Evolutionary conservation across 1,284 basidiomycete species (phyloP).

Genomic region (Lentinus polychrous): DNA sequence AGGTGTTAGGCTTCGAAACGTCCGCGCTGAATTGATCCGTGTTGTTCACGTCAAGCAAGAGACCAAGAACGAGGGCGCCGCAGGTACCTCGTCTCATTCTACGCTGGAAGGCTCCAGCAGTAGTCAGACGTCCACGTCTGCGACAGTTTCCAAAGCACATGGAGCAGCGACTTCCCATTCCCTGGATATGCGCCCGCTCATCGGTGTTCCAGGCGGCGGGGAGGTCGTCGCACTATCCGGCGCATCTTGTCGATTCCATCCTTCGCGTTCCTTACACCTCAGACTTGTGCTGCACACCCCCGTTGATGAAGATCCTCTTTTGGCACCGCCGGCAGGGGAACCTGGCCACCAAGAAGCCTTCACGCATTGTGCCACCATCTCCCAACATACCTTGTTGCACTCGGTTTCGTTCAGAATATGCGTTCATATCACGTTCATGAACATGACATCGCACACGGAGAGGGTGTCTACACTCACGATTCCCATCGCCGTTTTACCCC

Average conservation of each 20-base stretch:
- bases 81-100: conserved; percentile 11
- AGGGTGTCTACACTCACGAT: conserved; percentile 52
- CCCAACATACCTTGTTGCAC: conserved; percentile 69
- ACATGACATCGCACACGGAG: conserved; percentile 58
- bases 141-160: conserved; percentile 23
- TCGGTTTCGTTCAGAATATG: conserved; percentile 60
- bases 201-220: conserved; percentile 25
- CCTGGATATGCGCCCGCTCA: conserved; percentile 15
- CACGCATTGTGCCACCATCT: conserved; percentile 63
- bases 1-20: conserved; percentile 64
- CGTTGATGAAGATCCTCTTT: conserved; percentile 30
- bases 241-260: conserved; percentile 74
- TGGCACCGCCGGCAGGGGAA: conserved; percentile 37
- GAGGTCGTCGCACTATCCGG: conserved; percentile 64
- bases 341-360: conserved; percentile 43
- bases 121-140: conserved; percentile 32
- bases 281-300: conserved; percentile 68
- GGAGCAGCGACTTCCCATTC: conserved; percentile 15
- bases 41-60: conserved; percentile 42
- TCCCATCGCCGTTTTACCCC: conserved; percentile 63
- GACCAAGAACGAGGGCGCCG: conserved; percentile 12
- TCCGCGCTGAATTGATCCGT: conserved; percentile 67
- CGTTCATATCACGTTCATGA: conserved; percentile 64
- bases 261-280: conserved; percentile 55
- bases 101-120: background rate